Base-by-base conservation (phyloP, 1,139 yeast species). In the Candida tetrigidarum region DNA sequence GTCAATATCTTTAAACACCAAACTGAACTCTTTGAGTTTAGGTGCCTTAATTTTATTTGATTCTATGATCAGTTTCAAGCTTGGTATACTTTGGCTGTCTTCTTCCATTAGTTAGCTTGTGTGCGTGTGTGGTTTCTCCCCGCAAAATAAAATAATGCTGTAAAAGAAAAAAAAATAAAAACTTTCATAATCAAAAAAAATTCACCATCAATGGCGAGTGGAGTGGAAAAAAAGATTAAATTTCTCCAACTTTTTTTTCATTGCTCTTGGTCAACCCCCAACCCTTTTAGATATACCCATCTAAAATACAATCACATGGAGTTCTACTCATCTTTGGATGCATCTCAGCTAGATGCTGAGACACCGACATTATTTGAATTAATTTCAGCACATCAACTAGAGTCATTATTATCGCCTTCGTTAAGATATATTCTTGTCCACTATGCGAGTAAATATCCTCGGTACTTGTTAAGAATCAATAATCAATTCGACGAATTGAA, bases 351-450 rank as follows among this genome's bases (percentile, higher is more conserved):
- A 49, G 93, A 88, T 58, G 76, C 86, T 1, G 86, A 83, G 47
- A 76, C 85, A 1, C 96, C 96, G 0, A 87, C 96, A 0, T 70
- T 89, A 11, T 89, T 90, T 60, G 97, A 89, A 68, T 76, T 92
- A 45, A 73, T 90, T 20, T 88, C 97, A 0, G 81, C 96, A 0
- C 77, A 80, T 48, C 96, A 93, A 65, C 75, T 93, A 23, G 91
- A 89, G 50, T 73, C 80, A 4, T 72, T 93, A 44, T 69, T 93
- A 30, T 84, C 96, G 0, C 97, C 97, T 0, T 88, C 97, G 0
- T 64, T 91, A 30, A 69, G 96, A 45, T 92, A 85, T 61, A 77
- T 93, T 8, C 64, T 93, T 22, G 91, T 89, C 2, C 89, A 88
- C 59, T 89, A 88, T 64, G 88, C 97, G 1, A 84, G 84, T 51